Base-by-base conservation (phyloP, 1,284 basidiomycete genomes). In the Pholiota adiposa region DNA sequence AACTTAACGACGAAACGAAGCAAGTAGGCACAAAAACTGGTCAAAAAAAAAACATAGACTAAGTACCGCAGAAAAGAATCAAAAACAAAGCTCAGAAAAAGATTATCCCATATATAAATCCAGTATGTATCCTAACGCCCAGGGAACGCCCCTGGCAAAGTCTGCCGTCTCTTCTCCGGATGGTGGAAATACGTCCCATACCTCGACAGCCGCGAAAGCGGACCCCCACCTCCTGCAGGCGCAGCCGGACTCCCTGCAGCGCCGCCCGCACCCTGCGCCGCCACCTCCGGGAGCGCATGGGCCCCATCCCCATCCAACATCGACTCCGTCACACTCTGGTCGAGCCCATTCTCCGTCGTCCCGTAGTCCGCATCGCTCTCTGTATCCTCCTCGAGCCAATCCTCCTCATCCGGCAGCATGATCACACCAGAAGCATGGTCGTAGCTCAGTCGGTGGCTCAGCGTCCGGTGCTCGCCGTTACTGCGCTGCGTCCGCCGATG, bases 351-450 rank as follows among this genome's bases (percentile, higher is more conserved):
- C 40, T 70, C 68, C 25, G 67, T 64, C 29, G 67, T 64, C 27
- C 70, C 72, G 57, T 68, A 72, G 52, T 74, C 70, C 34, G 64
- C 67, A 41, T 60, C 68, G 27, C 50, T 51, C 56, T 67, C 72
- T 49, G 71, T 70, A 31, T 75, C 72, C 27, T 75, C 71, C 54
- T 75, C 71, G 56, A 75, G 76, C 19, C 81, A 83, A 8, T 82
- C 82, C 3, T 82, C 89, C 3, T 82, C 89, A 66, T 87, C 92
- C 0, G 92, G 92, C 2, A 96, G 75, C 78, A 89, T 88, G 61
- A 95, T 95, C 41, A 94, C 89, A 0, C 93, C 94, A 1, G 89
- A 89, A 3, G 85, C 90, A 56, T 84, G 85, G 67, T 93, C 91
- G 63, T 88, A 92, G 75, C 89, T 92, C 55, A 93, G 72, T 7